These are phyloP conservation scores for Salix udensis DNA, from an alignment of 345 rosid genomes.

Conservation along the genomic window DNA sequence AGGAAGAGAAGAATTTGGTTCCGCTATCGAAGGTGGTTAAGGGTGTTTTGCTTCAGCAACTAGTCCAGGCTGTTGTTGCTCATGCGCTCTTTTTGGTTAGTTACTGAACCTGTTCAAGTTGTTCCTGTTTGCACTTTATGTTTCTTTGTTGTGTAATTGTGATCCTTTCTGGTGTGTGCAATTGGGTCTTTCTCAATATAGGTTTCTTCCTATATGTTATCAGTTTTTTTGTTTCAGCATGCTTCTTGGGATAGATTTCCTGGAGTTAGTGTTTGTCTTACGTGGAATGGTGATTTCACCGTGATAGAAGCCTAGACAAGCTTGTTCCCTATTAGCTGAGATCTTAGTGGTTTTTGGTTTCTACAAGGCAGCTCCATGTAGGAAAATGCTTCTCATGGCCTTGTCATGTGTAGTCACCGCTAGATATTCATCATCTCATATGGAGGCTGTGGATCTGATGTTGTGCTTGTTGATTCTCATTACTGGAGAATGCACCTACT, in stretches of 20 bases:
- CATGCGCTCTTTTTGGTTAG: slow-evolving; percentile 59
- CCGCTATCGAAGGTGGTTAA: slow-evolving; percentile 43
- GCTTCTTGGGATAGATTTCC: neutral
- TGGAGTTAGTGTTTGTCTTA: neutral
- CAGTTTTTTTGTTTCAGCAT: neutral
- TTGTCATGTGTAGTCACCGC: neutral
- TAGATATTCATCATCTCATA: neutral
- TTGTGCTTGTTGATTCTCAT: too few species aligned
- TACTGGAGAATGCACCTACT: too few species aligned
- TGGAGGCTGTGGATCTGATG: neutral
- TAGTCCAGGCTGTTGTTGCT: slow-evolving; percentile 59
- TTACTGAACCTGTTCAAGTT: neutral
- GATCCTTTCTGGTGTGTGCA: neutral
- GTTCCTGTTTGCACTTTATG: neutral
- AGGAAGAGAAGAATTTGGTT: slow-evolving; percentile 58
- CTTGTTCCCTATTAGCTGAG: neutral
- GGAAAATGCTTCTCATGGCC: neutral
- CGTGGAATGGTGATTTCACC: too few species aligned
- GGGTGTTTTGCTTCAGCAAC: slow-evolving; percentile 72
- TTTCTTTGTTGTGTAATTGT: slow-evolving; percentile 5
- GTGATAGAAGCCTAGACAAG: too few species aligned
- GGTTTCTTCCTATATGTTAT: neutral
- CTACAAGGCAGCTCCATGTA: neutral
- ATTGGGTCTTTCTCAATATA: neutral
- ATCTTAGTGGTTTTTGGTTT: neutral